Evolutionary conservation across 1,284 basidiomycete genomes (phyloP).

Genomic region (Bondarzewia mesenterica): DNA sequence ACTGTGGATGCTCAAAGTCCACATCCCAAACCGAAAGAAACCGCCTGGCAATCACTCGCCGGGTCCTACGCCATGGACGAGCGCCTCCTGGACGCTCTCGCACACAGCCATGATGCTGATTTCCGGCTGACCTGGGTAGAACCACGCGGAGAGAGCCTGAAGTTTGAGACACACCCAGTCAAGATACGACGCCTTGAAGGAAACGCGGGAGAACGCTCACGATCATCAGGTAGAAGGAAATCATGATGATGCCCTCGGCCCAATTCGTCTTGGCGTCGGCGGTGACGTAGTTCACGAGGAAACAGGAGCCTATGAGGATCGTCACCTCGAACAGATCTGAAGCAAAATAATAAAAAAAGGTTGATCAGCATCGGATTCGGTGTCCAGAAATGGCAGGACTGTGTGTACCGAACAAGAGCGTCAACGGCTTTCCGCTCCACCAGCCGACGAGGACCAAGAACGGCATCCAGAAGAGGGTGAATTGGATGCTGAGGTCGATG

Average conservation of each 20-base stretch:
- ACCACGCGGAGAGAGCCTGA: constrained; percentile 50
- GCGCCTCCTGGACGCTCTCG: background rate
- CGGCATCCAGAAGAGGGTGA: constrained; percentile 61
- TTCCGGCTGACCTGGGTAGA: constrained; percentile 43
- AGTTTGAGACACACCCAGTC: background rate
- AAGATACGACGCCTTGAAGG: background rate
- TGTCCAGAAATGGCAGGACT: background rate
- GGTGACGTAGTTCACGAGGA: constrained; percentile 67
- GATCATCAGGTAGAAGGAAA: constrained; percentile 52
- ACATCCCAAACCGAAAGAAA: no score
- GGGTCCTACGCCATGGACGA: background rate
- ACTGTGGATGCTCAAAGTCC: no score
- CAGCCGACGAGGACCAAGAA: constrained; percentile 51
- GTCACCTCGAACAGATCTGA: constrained; percentile 54
- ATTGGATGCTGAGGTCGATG: constrained; percentile 63
- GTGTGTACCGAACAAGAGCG: constrained; percentile 34
- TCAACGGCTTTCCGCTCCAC: constrained; percentile 46
- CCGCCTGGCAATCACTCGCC: no score
- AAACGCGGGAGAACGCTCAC: constrained; percentile 22
- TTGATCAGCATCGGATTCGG: no score
- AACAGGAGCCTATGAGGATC: constrained; percentile 49
- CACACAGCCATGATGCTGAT: constrained; percentile 26
- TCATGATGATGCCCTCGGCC: constrained; percentile 47
- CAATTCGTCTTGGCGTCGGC: constrained; percentile 65
- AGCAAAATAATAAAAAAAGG: no score